phyloP scores from a whole-genome alignment of 2,329 filamentous ascomycete genomes.

The Graphilbum fragrans region DNA sequence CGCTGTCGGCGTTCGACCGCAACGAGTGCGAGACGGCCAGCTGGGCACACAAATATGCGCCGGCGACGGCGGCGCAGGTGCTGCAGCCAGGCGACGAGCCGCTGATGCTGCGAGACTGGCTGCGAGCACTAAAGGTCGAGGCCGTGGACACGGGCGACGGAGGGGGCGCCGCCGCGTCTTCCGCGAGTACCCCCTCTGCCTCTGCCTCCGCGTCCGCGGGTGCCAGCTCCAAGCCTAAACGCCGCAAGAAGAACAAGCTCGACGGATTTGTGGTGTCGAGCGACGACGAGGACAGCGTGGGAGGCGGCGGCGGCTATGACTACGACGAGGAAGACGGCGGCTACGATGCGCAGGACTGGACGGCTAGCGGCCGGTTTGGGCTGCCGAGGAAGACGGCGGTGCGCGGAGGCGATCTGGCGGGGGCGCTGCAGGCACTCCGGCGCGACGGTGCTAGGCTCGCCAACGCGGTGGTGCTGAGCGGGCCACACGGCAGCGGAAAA shows the following conservation, averaged over 20 bases:
- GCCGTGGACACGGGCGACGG: conserved; percentile 54
- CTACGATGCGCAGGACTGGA: conserved; percentile 22
- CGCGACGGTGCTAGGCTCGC: conserved; percentile 35
- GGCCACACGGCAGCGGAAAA: conserved; percentile 83
- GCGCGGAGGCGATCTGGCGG: conserved; percentile 23
- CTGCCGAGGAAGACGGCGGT: conserved; percentile 41
- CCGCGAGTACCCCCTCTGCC: no score
- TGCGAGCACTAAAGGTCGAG: conserved; percentile 62
- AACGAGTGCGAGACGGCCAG: conserved; percentile 59
- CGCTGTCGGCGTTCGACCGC: conserved; percentile 68
- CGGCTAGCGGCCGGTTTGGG: conserved; percentile 21
- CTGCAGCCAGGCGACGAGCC: conserved; percentile 65
- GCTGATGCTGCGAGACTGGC: conserved; percentile 65
- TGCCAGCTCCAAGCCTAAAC: conserved; percentile 8
- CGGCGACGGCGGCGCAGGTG: conserved; percentile 54
- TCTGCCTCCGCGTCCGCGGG: conserved; percentile 13
- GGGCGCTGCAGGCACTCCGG: conserved; percentile 11
- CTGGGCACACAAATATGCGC: conserved; percentile 83
- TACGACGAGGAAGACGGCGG: conserved; percentile 39
- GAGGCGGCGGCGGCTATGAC: conserved; percentile 58
- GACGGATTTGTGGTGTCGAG: conserved; percentile 72
- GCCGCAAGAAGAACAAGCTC: conserved; percentile 45
- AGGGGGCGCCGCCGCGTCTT: conserved; percentile 19
- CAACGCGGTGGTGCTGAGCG: conserved; percentile 80
- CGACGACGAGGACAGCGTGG: conserved; percentile 58